Evolutionary conservation across 371 early-diverging fungal species (phyloP).

Genomic region (Mycotypha africana): DNA sequence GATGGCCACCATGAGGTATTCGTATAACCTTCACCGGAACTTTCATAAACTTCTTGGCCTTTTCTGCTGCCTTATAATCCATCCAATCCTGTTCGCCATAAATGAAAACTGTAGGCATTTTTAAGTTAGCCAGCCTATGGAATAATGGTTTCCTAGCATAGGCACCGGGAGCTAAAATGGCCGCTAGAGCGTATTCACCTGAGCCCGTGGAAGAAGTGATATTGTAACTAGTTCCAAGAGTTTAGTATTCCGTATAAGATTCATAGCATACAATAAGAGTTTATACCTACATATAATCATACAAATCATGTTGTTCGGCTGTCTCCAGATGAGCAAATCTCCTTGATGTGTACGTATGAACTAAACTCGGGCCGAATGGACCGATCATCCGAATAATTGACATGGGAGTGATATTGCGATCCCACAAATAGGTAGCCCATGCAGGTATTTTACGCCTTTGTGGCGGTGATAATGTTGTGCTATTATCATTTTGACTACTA

Average conservation of each 20-base stretch:
- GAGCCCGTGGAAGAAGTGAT: slow-evolving; percentile 73
- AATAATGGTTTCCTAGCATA: slow-evolving; percentile 79
- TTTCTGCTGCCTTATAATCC: slow-evolving; percentile 75
- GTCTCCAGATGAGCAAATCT: slow-evolving; percentile 64
- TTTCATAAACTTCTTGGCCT: slow-evolving; percentile 49
- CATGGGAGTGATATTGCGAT: slow-evolving; percentile 76
- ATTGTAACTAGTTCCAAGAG: slow-evolving; percentile 53
- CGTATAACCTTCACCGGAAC: slow-evolving; percentile 47
- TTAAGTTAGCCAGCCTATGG: slow-evolving; percentile 54
- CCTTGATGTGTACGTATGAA: slow-evolving; percentile 60
- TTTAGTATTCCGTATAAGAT: not conserved
- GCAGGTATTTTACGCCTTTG: slow-evolving; percentile 26
- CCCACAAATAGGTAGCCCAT: slow-evolving; percentile 64
- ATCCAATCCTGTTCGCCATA: slow-evolving; percentile 89
- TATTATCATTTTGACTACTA: not conserved
- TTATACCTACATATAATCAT: slow-evolving; percentile 51
- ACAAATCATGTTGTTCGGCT: slow-evolving; percentile 55
- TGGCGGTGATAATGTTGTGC: no score
- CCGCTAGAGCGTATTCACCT: slow-evolving; percentile 76
- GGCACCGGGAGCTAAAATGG: slow-evolving; percentile 74
- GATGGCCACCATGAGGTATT: slow-evolving; percentile 71
- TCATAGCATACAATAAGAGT: no score
- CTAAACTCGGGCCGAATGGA: slow-evolving; percentile 73
- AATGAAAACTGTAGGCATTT: slow-evolving; percentile 77
- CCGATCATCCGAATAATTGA: slow-evolving; percentile 73